Percentiles rank a stretch among this genome's conserved stretches.
Evolutionary conservation across 2,329 filamentous ascomycete genomes (phyloP).

Genomic region (Apiospora phragmitis): DNA sequence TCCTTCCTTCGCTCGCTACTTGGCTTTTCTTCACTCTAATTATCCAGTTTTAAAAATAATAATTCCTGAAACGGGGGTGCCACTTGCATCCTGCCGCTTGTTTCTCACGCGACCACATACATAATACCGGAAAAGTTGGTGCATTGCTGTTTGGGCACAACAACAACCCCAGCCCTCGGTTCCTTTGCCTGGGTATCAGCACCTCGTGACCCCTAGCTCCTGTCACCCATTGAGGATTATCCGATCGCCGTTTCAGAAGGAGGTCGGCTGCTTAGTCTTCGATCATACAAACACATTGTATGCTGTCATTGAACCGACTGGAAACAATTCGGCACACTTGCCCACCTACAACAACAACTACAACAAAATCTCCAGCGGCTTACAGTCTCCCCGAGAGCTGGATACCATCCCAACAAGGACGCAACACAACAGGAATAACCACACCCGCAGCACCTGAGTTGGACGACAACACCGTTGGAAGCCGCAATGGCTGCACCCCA

Average conservation of each 20-base stretch:
- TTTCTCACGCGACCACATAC: background rate
- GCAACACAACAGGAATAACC: constrained; percentile 4
- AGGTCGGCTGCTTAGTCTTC: background rate
- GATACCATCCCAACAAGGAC: background rate
- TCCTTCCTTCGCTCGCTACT: background rate
- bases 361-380: background rate
- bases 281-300: background rate
- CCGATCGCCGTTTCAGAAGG: constrained; percentile 2
- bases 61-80: background rate
- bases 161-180: background rate
- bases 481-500: constrained; percentile 49
- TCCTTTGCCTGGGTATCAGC: background rate
- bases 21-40: background rate
- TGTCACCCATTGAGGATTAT: background rate
- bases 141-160: background rate
- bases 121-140: background rate
- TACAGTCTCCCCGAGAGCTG: constrained; percentile 1
- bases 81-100: background rate
- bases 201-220: background rate
- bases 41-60: background rate
- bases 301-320: background rate
- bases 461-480: constrained; percentile 15
- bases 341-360: background rate
- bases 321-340: background rate
- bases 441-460: background rate